Base-by-base conservation (phyloP, 257 asterid species). In the Phtheirospermum japonicum region DNA sequence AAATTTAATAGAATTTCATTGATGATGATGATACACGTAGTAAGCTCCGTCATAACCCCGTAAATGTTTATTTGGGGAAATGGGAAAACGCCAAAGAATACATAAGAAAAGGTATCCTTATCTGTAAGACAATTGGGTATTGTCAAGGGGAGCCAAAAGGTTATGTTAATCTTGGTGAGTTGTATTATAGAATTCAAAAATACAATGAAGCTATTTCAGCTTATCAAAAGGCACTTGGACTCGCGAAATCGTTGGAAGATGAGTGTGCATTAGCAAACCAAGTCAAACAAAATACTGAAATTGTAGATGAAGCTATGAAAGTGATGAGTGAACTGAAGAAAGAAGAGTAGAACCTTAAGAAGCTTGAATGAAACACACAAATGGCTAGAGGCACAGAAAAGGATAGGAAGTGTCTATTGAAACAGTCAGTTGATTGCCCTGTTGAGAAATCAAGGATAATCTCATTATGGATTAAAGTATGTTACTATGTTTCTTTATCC, bases 141-240 rank as follows among this genome's bases (percentile, higher is more conserved):
- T 33, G 75, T 68, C 97, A 89, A 80, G 98, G 98, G 69, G 95
- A 92, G 77, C 95, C 98, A 19, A 89, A 92, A 71, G 98, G 98
- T 60, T 89, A 74, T 67, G 65, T 92, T 50, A n/a, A n/a, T n/a
- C n/a, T n/a, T n/a, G n/a, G n/a, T n/a, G n/a, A n/a, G n/a, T n/a
- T n/a, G n/a, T n/a, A 92, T 59, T 81, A 89, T 76, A 86, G 82
- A 73, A 61, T n/a, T n/a, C n/a, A n/a, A n/a, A n/a, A n/a, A n/a
- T n/a, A n/a, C n/a, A n/a, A n/a, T n/a, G n/a, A n/a, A n/a, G n/a
- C n/a, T n/a, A n/a, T n/a, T n/a, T n/a, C n/a, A n/a, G n/a, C n/a
- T n/a, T n/a, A n/a, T n/a, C n/a, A n/a, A n/a, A n/a, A n/a, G n/a
- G n/a, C n/a, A n/a, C n/a, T n/a, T n/a, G n/a, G n/a, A n/a, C n/a